Evolutionary conservation across 2,329 filamentous ascomycete species (phyloP), one percentile per base, ranked within the genome.

Genomic region (Chaetomiaceae sp.): DNA sequence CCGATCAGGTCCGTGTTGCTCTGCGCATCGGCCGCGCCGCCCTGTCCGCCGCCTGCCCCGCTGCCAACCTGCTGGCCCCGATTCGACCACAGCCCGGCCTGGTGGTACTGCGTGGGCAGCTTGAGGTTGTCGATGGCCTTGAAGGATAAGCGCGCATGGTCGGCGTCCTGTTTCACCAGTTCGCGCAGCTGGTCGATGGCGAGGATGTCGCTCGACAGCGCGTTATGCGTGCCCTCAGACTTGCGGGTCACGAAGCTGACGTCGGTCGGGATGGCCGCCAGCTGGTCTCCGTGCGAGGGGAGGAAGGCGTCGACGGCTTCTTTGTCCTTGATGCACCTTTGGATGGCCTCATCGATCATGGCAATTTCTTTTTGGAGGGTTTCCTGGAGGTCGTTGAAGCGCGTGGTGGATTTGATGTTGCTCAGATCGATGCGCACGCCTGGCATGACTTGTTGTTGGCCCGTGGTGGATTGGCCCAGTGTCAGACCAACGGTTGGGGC

Each of bases 301-400:
- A 82, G 75, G 65, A 83, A 85, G 16, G 82, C 81, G 57, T 88
- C 84, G 53, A 92, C 85, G 61, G 95, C 82, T 61, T 87, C 82
- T 65, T 89, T 86, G 69, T 86, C 85, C 54, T 80, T 78, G 64
- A 95, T 90, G 66, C 94, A 90, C 49, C 80, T 78, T 62, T 89
- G 82, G 62, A 99, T 92, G 59, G 86, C 82, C 53, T 81, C 80
- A 69, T 99, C 92, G 58, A 95, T 82, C 9, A 77, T 72, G 57
- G 89, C 82, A 57, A 99, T 87, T 60, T 89, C 75, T 57, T 84
- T 81, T 65, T 95, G 90, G 14, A 96, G 75, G 27, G 89, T 83
- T 60, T 92, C 87, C 55, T 88, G 83, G 25, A 96, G 84, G 69
- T 96, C 92, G 66, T 90, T 89, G 74, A 94, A 96, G 57, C 94